Evolutionary conservation across 2,329 filamentous ascomycete genomes (phyloP), one percentile per base, ranked within the genome.

Genomic region (Nothopassalora personata): DNA sequence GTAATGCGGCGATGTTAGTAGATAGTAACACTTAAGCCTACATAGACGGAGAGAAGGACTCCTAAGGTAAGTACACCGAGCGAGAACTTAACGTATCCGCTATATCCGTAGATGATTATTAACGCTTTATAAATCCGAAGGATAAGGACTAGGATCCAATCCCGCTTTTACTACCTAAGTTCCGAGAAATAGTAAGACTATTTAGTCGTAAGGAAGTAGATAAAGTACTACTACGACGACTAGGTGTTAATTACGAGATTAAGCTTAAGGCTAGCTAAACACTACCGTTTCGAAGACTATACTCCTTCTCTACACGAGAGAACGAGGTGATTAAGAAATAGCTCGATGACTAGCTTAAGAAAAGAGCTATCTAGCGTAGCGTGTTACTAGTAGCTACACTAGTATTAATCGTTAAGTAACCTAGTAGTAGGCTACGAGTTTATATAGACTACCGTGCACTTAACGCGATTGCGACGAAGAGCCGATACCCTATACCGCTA

Each of bases 381-480:
- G 49, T 33, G 2, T 58, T 33, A 3, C 30, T 28, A 18, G 27
- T 30, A 18, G 47, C 47, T 5, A 15, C 48, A 27, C 56, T 34
- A 39, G 34, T 61, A 19, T 18, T 61, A 31, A 58, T 61, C 11
- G 27, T 61, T 30, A 39, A 36, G 19, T 58, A 56, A 47, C 51
- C 39, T 30, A 33, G 43, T 31, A 33, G 56, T n/a, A 34, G 56
- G 3, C 56, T 72, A 43, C 48, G 57, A 13, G 52, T 72, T 18
- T 71, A 59, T 61, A 49, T 73, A 15, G 50, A 74, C 51, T 74
- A 71, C 48, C 13, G 48, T 46, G 30, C 36, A 18, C 52, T 74
- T 9, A 73, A 73, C 51, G 56, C 49, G 0, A 59, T 71, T 19
- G 72, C 46, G 9, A 60, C 67, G 27, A 73, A 74, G 50, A 55